These are phyloP conservation scores for Magnolia sinica DNA, from an alignment of 164 flowering plant genomes.

Conservation along the genomic window DNA sequence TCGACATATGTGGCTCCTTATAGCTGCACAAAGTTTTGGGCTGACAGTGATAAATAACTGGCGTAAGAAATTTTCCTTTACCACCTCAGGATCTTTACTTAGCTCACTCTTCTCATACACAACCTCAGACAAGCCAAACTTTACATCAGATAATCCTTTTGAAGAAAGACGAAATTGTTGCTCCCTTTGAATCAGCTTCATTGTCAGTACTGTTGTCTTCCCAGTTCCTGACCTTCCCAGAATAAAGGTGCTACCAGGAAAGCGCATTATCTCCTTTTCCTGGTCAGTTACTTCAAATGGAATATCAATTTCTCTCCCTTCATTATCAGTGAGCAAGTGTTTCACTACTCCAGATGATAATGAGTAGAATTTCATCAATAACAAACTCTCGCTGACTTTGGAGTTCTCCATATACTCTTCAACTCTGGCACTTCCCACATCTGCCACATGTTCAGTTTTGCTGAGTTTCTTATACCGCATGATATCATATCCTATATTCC, in stretches of 20 bases:
- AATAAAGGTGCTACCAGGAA: conserved; percentile 50
- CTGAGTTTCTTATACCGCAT: conserved; percentile 28
- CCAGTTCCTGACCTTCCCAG: conserved; percentile 91
- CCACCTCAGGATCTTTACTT: conserved; percentile 8
- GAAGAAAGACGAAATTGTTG: conserved; percentile 34
- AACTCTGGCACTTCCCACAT: conserved; percentile 16
- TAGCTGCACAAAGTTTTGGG: conserved; percentile 63
- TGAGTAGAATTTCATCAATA: conserved; percentile 80
- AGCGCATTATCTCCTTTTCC: conserved; percentile 54
- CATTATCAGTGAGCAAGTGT: conserved; percentile 57
- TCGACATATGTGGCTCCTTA: conserved; percentile 51
- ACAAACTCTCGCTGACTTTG: conserved; percentile 63
- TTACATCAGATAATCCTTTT: conserved; percentile 25
- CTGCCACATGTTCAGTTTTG: conserved; percentile 13
- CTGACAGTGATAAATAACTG: conserved; percentile 88
- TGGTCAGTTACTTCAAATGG: conserved; percentile 83
- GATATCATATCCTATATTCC: conserved; percentile 37
- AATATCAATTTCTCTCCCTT: conserved; percentile 58
- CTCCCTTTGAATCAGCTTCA: conserved; percentile 59
- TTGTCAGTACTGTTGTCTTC: conserved; percentile 74
- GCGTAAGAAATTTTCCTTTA: conserved; percentile 25
- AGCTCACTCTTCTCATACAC: not conserved
- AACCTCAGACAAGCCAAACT: not conserved
- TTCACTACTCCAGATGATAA: conserved; percentile 50
- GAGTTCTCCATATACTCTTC: conserved; percentile 58